Percentiles rank a stretch among this genome's conserved stretches.
Conservation (phyloP, 106 monocot genomes). For the Hemerocallis citrina region DNA sequence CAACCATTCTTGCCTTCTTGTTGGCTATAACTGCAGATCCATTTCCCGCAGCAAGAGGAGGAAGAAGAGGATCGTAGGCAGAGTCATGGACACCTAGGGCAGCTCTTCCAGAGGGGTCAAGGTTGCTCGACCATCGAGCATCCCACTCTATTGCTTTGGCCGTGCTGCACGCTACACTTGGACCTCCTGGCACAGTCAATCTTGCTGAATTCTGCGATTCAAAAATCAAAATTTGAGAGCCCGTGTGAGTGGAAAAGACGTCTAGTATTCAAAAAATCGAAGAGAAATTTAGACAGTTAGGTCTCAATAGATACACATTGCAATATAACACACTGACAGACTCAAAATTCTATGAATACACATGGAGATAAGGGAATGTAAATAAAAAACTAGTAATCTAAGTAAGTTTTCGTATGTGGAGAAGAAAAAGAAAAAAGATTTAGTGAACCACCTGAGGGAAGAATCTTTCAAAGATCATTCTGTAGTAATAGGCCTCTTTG, state of each 20-base stretch:
- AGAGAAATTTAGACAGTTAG: too few relatives aligned
- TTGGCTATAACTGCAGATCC: constrained; percentile 14
- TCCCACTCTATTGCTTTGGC: constrained; percentile 69
- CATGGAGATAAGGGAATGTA: too few relatives aligned
- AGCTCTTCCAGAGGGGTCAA: constrained; percentile 61
- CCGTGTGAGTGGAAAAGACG: too few relatives aligned
- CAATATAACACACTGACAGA: too few relatives aligned
- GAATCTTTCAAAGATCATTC: constrained; percentile 51
- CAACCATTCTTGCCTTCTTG: constrained; percentile 51
- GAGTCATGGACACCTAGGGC: constrained; percentile 54
- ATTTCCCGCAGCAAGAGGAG: constrained; percentile 9
- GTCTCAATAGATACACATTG: too few relatives aligned
- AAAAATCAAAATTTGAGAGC: not conserved
- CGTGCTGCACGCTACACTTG: constrained; percentile 71
- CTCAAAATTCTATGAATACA: too few relatives aligned
- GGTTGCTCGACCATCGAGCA: constrained; percentile 51
- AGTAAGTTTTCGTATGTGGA: too few relatives aligned
- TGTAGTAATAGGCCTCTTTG: constrained; percentile 56
- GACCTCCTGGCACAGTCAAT: constrained; percentile 54
- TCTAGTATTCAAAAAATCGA: too few relatives aligned
- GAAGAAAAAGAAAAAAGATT: too few relatives aligned
- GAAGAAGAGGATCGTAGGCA: constrained; percentile 27
- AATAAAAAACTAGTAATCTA: too few relatives aligned
- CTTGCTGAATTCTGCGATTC: constrained; percentile 54
- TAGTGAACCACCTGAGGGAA: constrained; percentile 44